phyloP scores from a whole-genome alignment of 78 protist genomes.

The Isochrysis galbana region DNA sequence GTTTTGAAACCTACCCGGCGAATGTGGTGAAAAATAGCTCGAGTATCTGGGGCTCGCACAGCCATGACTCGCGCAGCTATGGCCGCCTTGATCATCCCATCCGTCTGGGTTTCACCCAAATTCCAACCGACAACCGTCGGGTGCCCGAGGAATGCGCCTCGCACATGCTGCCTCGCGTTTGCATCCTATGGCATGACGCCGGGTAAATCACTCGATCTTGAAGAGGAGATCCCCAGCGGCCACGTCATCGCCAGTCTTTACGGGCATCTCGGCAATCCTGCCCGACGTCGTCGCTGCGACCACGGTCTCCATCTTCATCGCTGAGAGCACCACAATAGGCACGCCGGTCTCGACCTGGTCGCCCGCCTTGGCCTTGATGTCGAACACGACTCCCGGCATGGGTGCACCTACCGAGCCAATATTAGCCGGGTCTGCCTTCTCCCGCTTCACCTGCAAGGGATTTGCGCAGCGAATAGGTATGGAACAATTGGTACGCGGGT shows the following conservation, averaged over 20 bases:
- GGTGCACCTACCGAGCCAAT: constrained; percentile 66
- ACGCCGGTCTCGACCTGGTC: background rate
- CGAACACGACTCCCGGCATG: constrained; percentile 71
- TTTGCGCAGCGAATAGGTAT: no score
- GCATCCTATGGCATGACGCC: no score
- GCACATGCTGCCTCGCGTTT: no score
- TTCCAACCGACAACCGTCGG: no score
- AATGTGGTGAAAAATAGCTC: no score
- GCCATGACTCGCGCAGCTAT: no score
- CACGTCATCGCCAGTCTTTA: background rate
- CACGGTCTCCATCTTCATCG: constrained; percentile 63
- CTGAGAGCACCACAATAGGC: constrained; percentile 18
- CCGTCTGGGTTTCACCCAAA: no score
- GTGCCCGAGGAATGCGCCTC: no score
- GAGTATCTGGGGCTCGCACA: no score
- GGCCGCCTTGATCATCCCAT: no score
- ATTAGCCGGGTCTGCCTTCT: constrained; percentile 34
- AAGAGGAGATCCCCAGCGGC: background rate
- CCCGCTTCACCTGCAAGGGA: background rate
- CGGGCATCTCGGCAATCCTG: background rate
- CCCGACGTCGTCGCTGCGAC: constrained; percentile 45
- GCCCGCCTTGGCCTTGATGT: background rate
- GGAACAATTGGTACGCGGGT: no score
- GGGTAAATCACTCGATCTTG: background rate
- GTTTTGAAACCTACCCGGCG: no score